Evolutionary conservation across 2,329 filamentous ascomycete species (phyloP).

Genomic region (Aureobasidium lini): DNA sequence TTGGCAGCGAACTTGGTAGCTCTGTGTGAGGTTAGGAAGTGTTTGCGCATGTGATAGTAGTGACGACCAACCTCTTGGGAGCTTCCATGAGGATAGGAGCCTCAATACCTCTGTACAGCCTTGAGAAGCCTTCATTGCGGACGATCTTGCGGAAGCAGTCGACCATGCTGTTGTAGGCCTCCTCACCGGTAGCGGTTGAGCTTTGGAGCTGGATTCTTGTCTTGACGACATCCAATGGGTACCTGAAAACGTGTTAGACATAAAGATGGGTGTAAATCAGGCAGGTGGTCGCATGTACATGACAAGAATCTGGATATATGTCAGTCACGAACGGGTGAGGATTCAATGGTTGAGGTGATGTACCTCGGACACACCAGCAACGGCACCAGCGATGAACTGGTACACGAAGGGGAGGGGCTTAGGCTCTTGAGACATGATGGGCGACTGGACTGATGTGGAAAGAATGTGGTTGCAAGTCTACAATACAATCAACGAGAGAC

Average conservation of each 20-base stretch:
- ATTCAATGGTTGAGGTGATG: constrained; percentile 28
- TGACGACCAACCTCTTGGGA: constrained; percentile 56
- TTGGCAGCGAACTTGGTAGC: constrained; percentile 99
- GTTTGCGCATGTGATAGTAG: neutral
- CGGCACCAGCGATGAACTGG: constrained; percentile 93
- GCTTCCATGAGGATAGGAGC: constrained; percentile 98
- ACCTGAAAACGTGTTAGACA: constrained; percentile 32
- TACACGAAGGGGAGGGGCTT: constrained; percentile 86
- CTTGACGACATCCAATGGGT: constrained; percentile 97
- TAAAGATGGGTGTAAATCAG: too few relatives aligned
- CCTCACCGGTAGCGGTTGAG: constrained; percentile 60
- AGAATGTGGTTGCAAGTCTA: neutral
- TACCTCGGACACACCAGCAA: constrained; percentile 96
- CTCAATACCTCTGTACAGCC: constrained; percentile 90
- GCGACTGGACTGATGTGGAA: neutral
- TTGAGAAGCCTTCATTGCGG: constrained; percentile 82
- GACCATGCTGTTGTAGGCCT: constrained; percentile 92
- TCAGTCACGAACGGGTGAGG: neutral
- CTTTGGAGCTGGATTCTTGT: constrained; percentile 92
- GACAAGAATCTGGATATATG: constrained; percentile 24
- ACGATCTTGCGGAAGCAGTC: constrained; percentile 98
- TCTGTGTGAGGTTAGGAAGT: constrained; percentile 34
- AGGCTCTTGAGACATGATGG: constrained; percentile 40
- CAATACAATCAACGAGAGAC: neutral
- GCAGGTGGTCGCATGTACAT: constrained; percentile 44